Evolutionary conservation across 164 flowering plant species (phyloP).

Genomic region (Houttuynia cordata): DNA sequence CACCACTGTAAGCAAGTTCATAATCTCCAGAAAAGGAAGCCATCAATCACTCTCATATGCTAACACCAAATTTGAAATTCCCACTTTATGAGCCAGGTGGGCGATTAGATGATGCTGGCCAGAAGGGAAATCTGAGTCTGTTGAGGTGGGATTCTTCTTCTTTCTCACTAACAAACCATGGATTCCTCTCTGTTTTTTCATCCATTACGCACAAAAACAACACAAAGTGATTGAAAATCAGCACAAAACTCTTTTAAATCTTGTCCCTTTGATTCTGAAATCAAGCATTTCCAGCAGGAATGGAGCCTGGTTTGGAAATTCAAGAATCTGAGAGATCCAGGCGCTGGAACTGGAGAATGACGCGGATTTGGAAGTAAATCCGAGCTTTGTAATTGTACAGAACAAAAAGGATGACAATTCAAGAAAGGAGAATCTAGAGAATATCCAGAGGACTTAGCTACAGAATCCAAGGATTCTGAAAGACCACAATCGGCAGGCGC

Average conservation of each 20-base stretch:
- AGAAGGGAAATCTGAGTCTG: constrained; percentile 38
- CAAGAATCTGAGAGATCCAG: constrained; percentile 11
- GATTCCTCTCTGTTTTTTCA: constrained; percentile 11
- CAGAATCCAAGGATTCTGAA: background rate
- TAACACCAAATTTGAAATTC: constrained; percentile 6
- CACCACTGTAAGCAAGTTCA: constrained; percentile 6
- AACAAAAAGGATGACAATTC: background rate
- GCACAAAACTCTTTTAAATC: constrained; percentile 5
- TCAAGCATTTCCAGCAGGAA: constrained; percentile 4
- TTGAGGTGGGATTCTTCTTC: constrained; percentile 18
- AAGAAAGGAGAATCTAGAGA: background rate
- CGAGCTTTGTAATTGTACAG: too few species aligned
- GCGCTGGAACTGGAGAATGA: background rate
- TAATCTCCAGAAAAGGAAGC: constrained; percentile 18
- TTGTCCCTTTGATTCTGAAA: too few species aligned
- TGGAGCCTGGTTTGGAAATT: background rate
- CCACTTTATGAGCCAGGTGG: constrained; percentile 49
- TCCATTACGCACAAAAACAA: constrained; percentile 35
- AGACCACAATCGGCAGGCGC: too few species aligned
- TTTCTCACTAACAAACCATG: constrained; percentile 2
- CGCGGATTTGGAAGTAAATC: background rate
- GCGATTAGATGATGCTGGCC: constrained; percentile 73
- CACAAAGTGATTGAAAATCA: constrained; percentile 1
- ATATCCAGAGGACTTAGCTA: background rate
- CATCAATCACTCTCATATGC: constrained; percentile 5